Conservation (phyloP, 306 rosid genomes). For the Dryas alaskensis region DNA sequence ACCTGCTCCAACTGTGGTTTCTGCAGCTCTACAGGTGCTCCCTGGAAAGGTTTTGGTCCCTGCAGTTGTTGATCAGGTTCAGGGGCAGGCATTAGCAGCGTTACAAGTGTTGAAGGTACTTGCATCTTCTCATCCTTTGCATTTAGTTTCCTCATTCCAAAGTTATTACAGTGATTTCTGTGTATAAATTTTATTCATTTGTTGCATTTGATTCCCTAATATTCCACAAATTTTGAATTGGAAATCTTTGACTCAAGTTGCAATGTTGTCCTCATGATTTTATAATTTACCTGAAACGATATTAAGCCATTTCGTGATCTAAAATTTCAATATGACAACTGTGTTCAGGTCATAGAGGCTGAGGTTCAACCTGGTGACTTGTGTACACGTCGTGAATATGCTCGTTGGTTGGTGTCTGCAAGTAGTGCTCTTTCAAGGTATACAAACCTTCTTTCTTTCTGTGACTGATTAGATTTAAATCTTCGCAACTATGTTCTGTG, state of each 20-base stretch:
- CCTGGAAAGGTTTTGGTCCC: constrained; percentile 97
- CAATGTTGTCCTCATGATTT: constrained; percentile 6
- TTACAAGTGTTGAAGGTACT: constrained; percentile 87
- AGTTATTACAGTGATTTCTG: not conserved
- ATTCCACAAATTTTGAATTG: constrained; percentile 4
- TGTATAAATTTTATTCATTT: not conserved
- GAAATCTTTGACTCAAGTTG: constrained; percentile 5
- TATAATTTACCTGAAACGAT: not conserved
- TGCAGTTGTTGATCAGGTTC: constrained; percentile 92
- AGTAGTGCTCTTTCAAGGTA: constrained; percentile 96
- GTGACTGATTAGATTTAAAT: constrained; percentile 18
- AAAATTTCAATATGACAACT: not conserved
- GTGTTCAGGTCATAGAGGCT: constrained; percentile 77
- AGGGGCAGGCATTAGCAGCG: constrained; percentile 92
- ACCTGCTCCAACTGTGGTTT: constrained; percentile 91
- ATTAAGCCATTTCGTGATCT: not conserved
- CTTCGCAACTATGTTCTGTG: not conserved
- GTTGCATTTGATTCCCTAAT: not conserved
- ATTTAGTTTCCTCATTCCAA: not conserved
- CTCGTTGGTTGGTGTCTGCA: constrained; percentile 94
- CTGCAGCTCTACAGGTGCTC: constrained; percentile 62
- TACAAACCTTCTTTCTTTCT: constrained; percentile 17
- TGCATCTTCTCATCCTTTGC: constrained; percentile 14
- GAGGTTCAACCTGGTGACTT: constrained; percentile 81
- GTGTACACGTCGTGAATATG: constrained; percentile 96